Evolutionary conservation across 768 basidiomycete species (phyloP), one percentile per base, ranked within the genome.

Genomic region (Gautieria morchelliformis): DNA sequence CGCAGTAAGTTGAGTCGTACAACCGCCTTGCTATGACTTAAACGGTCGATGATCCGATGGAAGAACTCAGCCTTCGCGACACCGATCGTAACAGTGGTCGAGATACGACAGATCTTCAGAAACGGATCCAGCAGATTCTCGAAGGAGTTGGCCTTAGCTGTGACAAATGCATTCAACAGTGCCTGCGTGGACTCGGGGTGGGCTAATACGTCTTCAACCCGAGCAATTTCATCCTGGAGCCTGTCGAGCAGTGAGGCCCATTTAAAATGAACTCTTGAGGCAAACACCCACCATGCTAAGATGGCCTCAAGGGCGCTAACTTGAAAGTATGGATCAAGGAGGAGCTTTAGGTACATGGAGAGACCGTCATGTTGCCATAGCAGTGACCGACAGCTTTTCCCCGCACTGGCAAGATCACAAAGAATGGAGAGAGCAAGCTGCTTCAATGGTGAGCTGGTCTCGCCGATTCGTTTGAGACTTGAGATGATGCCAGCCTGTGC

Each of bases 401-500:
- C 90, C 4, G 95, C 93, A 68, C 88, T 90, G 0, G 94, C 92
- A 45, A 98, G 80, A 67, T 99, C 96, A 70, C 95, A 98, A 4
- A 99, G 76, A 61, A 99, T 94, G 0, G 96, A 95, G 39, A 99
- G 75, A 0, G 95, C 96, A 65, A 99, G 97, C 65, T 99, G 94
- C 69, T 93, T 95, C 66, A 98, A 78, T 0, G 93, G 95, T 9
- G 94, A 96, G 59, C 82, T 87, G 6, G 84, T 85, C 66, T 85
- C 82, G 62, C 96, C 91, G 54, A 97, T 87, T 5, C 84, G 83
- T 69, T 93, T 89, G 42, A 99, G 78, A 63, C 89, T 82, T 3
- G 96, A 94, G 24, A 99, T 85, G 58, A 96, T 92, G 11, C 94
- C 95, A 8, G 92, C 92, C 66, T 93, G 87, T 1, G 94, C 95